Evolutionary conservation across 148 eudicot genomes (phyloP), one percentile per base, ranked within the genome.

Genomic region (Beta vulgaris): DNA sequence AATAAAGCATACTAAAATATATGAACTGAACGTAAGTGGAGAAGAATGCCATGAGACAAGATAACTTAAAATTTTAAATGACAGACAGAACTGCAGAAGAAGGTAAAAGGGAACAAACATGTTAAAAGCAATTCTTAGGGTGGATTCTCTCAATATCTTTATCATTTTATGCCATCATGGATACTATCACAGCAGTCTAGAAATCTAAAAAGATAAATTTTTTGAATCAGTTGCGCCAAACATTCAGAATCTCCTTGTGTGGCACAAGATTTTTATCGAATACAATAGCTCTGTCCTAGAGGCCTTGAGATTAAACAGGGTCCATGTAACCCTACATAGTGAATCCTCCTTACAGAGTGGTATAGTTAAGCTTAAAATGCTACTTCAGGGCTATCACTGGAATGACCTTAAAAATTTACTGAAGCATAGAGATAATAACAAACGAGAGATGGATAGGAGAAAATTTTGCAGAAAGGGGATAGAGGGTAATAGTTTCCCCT

Each of bases 31-130:
- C 11, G 34, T 34, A 42, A 25, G 58, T 36, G 15, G 16, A 37
- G 61, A 60, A n/a, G 73, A 68, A 31, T 44, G 21, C 37, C 35
- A 69, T 34, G 69, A 48, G 36, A 59, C 59, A 57, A 16, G 40
- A 36, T 28, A 15, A 57, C 48, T 13, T 7, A 19, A 39, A 26
- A 25, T 40, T n/a, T 55, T 25, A 42, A 34, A 7, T n/a, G 21
- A 36, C 9, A 11, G 15, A 4, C 14, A 10, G 36, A 7, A 26
- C 29, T 19, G 14, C 26, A 63, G 36, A 23, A 31, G 2, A 44
- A 1, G n/a, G 39, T 1, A 7, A 8, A 42, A n/a, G 2, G 31
- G 12, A 46, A 48, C 12, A 58, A 48, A 46, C 40, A 51, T 55
- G 54, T 49, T 31, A 19, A 49, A 37, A 21, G 32, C 53, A 31